Evolutionary conservation across 805 yeast species (phyloP).

Genomic region (Vanderwaltozyma tropicalis): DNA sequence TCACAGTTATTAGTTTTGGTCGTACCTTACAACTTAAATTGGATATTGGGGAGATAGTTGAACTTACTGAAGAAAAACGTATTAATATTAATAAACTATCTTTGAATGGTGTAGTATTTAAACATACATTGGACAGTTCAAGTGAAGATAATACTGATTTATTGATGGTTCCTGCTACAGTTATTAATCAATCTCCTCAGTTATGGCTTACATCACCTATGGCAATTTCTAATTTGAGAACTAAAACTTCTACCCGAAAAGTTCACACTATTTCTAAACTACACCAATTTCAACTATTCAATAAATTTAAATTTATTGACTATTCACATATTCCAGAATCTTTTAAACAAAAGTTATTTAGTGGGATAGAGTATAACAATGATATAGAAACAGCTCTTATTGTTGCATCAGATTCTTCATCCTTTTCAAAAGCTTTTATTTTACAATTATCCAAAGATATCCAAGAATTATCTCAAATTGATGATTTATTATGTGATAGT

Average conservation of each 20-base stretch:
- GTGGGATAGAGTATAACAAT: neutral
- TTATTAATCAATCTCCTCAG: conserved; percentile 1
- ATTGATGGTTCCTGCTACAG: conserved; percentile 4
- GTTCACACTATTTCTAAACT: conserved; percentile 5
- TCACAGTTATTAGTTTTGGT: conserved; percentile 17
- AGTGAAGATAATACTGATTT: conserved; percentile 11
- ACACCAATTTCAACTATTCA: conserved; percentile 8
- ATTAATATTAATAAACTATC: neutral
- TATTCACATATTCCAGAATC: conserved; percentile 1
- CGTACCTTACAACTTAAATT: conserved; percentile 10
- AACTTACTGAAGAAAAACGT: conserved; percentile 1
- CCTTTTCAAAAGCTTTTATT: conserved; percentile 5
- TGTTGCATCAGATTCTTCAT: conserved; percentile 6
- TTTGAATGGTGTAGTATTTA: conserved; percentile 7
- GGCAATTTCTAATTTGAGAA: conserved; percentile 13
- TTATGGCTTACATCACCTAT: conserved; percentile 15
- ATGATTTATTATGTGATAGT: conserved; percentile 10
- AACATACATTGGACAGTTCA: conserved; percentile 15
- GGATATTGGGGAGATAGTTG: conserved; percentile 6
- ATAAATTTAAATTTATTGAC: conserved; percentile 2
- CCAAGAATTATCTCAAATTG: conserved; percentile 9
- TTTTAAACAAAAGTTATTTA: conserved; percentile 1
- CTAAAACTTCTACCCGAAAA: conserved; percentile 5
- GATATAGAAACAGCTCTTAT: conserved; percentile 5
- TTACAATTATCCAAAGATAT: conserved; percentile 3